These are phyloP conservation scores for Aspergillus felis DNA, from an alignment of 2,329 filamentous ascomycete genomes.

Conservation along the genomic window DNA sequence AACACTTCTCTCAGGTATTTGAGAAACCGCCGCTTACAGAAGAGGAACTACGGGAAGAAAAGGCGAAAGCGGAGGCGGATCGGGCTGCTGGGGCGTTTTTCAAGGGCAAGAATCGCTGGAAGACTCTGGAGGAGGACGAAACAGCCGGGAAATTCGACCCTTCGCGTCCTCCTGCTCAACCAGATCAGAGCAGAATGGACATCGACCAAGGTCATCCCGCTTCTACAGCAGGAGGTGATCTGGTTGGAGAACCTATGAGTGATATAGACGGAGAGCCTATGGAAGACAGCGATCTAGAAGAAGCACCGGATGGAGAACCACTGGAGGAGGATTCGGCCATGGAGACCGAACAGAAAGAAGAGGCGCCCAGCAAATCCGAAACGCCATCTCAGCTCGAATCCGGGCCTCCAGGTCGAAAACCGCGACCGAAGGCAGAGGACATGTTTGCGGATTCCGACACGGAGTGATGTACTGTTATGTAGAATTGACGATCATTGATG, in stretches of 20 bases:
- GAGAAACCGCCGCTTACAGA: slow-evolving; percentile 62
- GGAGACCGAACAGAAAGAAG: slow-evolving; percentile 20
- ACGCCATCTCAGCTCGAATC: slow-evolving; percentile 23
- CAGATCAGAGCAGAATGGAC: slow-evolving; percentile 30
- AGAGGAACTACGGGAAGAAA: slow-evolving; percentile 42
- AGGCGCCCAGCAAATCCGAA: slow-evolving; percentile 16
- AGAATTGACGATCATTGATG: background rate
- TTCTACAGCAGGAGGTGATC: slow-evolving; percentile 41
- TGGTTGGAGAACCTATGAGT: slow-evolving; percentile 41
- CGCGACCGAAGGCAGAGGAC: slow-evolving; percentile 71
- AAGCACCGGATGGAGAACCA: slow-evolving; percentile 46
- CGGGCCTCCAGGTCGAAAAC: slow-evolving; percentile 44
- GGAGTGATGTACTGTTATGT: slow-evolving; percentile 28
- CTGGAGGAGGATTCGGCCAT: slow-evolving; percentile 43
- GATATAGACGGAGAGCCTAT: slow-evolving; percentile 45
- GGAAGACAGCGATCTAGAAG: slow-evolving; percentile 51
- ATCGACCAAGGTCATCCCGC: slow-evolving; percentile 27
- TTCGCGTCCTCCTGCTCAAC: slow-evolving; percentile 15
- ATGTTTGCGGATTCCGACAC: slow-evolving; percentile 81
- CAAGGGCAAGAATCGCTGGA: slow-evolving; percentile 45
- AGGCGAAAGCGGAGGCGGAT: slow-evolving; percentile 41
- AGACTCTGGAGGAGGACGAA: slow-evolving; percentile 43
- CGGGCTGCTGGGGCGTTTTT: slow-evolving; percentile 32
- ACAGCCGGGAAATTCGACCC: slow-evolving; percentile 28
- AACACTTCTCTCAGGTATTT: slow-evolving; percentile 66